Percentiles rank a stretch among this genome's conserved stretches.
phyloP scores from a whole-genome alignment of 768 basidiomycete genomes.

The Pulveroboletus ravenelii region DNA sequence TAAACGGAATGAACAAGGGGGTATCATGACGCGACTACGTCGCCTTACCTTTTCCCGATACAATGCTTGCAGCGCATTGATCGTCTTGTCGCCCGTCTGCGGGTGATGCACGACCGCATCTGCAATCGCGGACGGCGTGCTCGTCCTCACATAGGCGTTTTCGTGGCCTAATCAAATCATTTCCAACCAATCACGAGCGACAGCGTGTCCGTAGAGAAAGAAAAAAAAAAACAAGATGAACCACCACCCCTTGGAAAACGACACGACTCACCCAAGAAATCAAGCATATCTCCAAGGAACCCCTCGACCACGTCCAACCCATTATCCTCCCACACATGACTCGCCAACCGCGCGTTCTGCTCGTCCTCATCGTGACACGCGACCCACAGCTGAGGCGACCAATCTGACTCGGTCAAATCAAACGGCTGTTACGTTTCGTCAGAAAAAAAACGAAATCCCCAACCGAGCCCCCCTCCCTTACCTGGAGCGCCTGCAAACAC shows the following conservation, averaged over 20 bases:
- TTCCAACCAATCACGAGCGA: background rate
- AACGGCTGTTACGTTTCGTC: slow-evolving; percentile 57
- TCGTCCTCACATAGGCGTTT: slow-evolving; percentile 73
- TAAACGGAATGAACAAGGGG: background rate
- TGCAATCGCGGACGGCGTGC: slow-evolving; percentile 67
- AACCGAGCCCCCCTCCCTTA: slow-evolving; percentile 22
- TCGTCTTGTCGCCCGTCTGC: slow-evolving; percentile 41
- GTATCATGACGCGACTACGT: background rate
- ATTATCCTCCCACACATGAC: slow-evolving; percentile 91
- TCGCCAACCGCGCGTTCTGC: slow-evolving; percentile 80
- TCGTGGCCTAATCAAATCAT: slow-evolving; percentile 72
- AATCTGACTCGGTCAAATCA: slow-evolving; percentile 91
- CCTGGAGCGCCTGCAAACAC: slow-evolving; percentile 88
- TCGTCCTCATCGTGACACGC: slow-evolving; percentile 86
- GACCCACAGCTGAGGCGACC: slow-evolving; percentile 85
- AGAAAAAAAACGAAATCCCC: background rate
- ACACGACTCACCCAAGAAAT: slow-evolving; percentile 57
- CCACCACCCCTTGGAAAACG: background rate
- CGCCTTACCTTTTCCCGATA: slow-evolving; percentile 75
- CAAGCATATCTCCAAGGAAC: slow-evolving; percentile 50
- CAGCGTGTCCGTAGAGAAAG: background rate
- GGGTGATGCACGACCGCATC: slow-evolving; percentile 75
- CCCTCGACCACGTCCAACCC: slow-evolving; percentile 80
- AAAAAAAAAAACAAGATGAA: too few species aligned
- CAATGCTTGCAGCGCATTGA: slow-evolving; percentile 56